Evolutionary conservation across 2,329 filamentous ascomycete genomes (phyloP), one percentile per base, ranked within the genome.

Genomic region (Cladobotryum protrusum): DNA sequence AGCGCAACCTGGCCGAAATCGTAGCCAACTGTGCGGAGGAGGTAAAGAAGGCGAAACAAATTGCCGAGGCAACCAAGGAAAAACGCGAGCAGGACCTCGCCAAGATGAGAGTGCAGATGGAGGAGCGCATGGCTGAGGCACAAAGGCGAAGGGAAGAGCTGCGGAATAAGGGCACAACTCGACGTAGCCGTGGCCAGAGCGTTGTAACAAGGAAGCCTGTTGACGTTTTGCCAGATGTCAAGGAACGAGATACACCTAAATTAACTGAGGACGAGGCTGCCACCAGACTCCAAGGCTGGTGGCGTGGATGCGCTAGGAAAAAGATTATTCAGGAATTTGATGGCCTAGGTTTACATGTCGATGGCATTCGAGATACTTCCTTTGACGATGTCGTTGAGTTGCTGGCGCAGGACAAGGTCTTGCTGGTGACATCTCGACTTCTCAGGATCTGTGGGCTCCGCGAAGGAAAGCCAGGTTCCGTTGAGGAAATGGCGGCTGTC

Each of bases 51-150:
- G 87, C 87, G 47, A 92, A 92, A 72, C 85, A 86, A 45, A 77
- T 91, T n/a, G 87, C 87, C 13, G 87, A 89, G 65, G 83, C 79
- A 51, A 89, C 87, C 73, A 90, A 89, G 67, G 85, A 88, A 69
- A 85, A 86, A 65, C 82, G 88, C 55, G 85, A 89, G 62, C 83
- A 84, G 50, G 86, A 91, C 56, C 78, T 87, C 50, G 77, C 76
- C 57, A 82, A 83, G 60, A 76, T 87, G 63, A 81, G 82, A 55
- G 69, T 79, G 45, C 86, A 90, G 64, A 89, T 91, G 77, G 85
- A 91, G 63, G 87, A 90, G 70, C 82, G 85, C 55, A 78, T 89
- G 59, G 85, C 86, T 32, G 87, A 91, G 61, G 88, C 86, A 0
- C 86, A 91, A 66, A 79, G 74, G 63, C 78, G 88, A 59, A 76